Percentiles rank a stretch among this genome's conserved stretches.
Evolutionary conservation across 176 grass and related monocot genomes (phyloP).

Genomic region (Oryza meyeriana): DNA sequence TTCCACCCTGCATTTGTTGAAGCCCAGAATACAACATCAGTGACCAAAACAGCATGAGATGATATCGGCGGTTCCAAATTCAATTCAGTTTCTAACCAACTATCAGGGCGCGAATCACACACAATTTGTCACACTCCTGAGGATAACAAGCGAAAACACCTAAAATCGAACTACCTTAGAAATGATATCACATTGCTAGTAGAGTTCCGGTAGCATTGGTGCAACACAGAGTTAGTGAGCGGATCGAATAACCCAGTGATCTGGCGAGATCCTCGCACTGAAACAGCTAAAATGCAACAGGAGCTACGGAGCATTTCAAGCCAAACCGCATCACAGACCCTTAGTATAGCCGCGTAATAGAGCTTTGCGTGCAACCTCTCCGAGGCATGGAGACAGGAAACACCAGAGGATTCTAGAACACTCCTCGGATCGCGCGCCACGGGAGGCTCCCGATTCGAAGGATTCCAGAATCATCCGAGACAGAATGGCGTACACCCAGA

Average conservation of each 20-base stretch:
- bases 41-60: neutral
- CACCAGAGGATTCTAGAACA: neutral
- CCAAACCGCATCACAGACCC: neutral
- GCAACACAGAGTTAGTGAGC: neutral
- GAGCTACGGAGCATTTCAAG: neutral
- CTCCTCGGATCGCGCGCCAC: neutral
- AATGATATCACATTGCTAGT: neutral
- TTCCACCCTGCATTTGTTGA: conserved; percentile 51
- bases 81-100: neutral
- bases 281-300: neutral
- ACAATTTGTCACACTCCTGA: neutral
- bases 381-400: neutral
- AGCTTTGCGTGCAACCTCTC: neutral
- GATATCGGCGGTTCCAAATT: neutral
- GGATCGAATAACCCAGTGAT: neutral
- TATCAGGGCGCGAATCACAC: neutral
- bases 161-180: neutral
- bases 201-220: neutral
- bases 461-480: neutral
- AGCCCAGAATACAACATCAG: neutral
- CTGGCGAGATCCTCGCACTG: neutral
- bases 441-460: neutral
- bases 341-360: neutral
- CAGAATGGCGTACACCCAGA: conserved; percentile 10
- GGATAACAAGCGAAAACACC: neutral